Percentiles rank a stretch among this genome's conserved stretches.
phyloP scores from a whole-genome alignment of 768 basidiomycete genomes.

The Cubamyces sp. region DNA sequence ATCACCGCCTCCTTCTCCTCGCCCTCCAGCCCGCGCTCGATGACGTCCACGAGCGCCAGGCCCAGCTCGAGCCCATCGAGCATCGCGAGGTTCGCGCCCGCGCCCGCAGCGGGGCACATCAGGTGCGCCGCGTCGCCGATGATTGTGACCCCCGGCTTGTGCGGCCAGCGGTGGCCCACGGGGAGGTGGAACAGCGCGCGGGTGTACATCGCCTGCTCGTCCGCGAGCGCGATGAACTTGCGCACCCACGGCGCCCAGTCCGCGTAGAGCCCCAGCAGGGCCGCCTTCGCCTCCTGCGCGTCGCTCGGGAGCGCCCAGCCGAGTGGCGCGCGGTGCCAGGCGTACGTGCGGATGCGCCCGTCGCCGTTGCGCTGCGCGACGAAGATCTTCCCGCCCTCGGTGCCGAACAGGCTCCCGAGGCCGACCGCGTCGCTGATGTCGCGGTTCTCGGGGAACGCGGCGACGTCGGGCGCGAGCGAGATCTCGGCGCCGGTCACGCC shows the following conservation, averaged over 20 bases:
- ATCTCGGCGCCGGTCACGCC: constrained; percentile 32
- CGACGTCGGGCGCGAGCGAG: constrained; percentile 30
- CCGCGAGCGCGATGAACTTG: constrained; percentile 9
- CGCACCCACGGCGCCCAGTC: constrained; percentile 15
- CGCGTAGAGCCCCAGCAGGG: background rate
- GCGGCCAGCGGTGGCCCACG: constrained; percentile 19
- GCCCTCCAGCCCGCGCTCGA: background rate
- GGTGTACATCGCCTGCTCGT: constrained; percentile 3
- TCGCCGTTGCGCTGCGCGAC: constrained; percentile 39
- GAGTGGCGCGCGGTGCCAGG: constrained; percentile 6
- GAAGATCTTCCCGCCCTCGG: constrained; percentile 33
- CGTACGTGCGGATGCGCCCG: constrained; percentile 15
- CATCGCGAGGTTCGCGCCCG: constrained; percentile 44
- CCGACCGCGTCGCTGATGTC: constrained; percentile 30
- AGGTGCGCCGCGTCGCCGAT: constrained; percentile 41
- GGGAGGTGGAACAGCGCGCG: constrained; percentile 23
- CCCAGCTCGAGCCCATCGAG: constrained; percentile 30
- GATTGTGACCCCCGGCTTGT: constrained; percentile 13
- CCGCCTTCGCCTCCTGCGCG: constrained; percentile 1
- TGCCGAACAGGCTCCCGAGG: constrained; percentile 34
- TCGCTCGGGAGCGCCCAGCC: constrained; percentile 1
- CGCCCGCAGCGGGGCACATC: constrained; percentile 43
- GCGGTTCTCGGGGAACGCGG: background rate
- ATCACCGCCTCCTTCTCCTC: constrained; percentile 11
- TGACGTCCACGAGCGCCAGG: constrained; percentile 11